Evolutionary conservation across 148 eudicot genomes (phyloP), one percentile per base, ranked within the genome.

Genomic region (Heliamphora exappendiculata): DNA sequence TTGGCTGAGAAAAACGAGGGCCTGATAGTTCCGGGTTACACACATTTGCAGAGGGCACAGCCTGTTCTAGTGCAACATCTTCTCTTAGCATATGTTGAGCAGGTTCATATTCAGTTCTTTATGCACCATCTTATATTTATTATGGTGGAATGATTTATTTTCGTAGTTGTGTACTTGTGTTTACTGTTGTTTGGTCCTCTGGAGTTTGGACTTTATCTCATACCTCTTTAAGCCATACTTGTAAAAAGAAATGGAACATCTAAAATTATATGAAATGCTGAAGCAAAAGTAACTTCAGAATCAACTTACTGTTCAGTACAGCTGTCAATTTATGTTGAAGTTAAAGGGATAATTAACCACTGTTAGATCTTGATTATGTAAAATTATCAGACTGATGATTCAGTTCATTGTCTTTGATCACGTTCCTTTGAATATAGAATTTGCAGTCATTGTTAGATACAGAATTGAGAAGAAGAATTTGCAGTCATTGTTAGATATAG

Each of bases 11-110:
- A 86, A 82, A 93, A 93, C 76, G 91, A 88, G 64, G 94, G 93
- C 44, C 80, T 93, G 79, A 96, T 93, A 63, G 94, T 96, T 84
- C 99, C 99, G 31, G 99, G 99, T 50, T 96, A 93, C 81, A 93
- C 98, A 16, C 99, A 96, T 87, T 74, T 96, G 87, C 99, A 91
- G 79, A 91, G 98, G 85, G 99, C 99, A 39, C 97, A 96, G 33
- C 99, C 99, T 84, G 90, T 96, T 80, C 85, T 93, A 51, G 60
- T 93, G 77, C 94, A 86, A 49, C 98, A 93, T 88, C 97, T 88
- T 79, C 99, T 96, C 77, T 82, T 96, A 75, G 92, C 95, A 55
- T 96, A 91, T 82, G 94, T 93, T 74, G 98, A 96, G 82, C 93
- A 93, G 99, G 99, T 95, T 73, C 55, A 34, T 24, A 65, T 72